Conservation (phyloP, 345 rosid genomes). For the Toxicodendron radicans region DNA sequence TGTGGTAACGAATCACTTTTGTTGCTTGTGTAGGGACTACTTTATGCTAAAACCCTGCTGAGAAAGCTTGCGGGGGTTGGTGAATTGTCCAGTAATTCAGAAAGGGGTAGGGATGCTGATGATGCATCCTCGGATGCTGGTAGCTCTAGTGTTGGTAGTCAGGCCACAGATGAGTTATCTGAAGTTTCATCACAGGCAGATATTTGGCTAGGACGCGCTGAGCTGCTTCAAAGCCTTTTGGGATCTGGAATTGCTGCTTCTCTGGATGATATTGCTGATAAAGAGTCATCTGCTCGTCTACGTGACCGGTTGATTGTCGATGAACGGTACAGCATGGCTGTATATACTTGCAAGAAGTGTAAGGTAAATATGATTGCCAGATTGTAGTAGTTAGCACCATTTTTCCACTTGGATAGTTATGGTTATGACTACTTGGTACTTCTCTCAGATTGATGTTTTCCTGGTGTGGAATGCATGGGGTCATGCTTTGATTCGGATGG, state of each 20-base stretch:
- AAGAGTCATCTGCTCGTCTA: slow-evolving; percentile 72
- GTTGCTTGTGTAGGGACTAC: slow-evolving; percentile 64
- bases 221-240: slow-evolving; percentile 92
- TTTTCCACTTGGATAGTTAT: slow-evolving; percentile 21
- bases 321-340: slow-evolving; percentile 97
- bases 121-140: slow-evolving; percentile 93
- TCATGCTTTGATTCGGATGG: slow-evolving; percentile 92
- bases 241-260: slow-evolving; percentile 97
- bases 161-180: slow-evolving; percentile 73
- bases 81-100: slow-evolving; percentile 56
- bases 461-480: slow-evolving; percentile 99
- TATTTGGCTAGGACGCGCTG: slow-evolving; percentile 87
- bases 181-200: slow-evolving; percentile 69
- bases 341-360: slow-evolving; percentile 93
- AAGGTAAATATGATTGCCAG: slow-evolving; percentile 54
- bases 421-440: slow-evolving; percentile 20
- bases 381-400: slow-evolving; percentile 17
- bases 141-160: slow-evolving; percentile 86
- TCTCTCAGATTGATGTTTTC: slow-evolving; percentile 81
- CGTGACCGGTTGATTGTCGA: slow-evolving; percentile 88
- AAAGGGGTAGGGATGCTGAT: slow-evolving; percentile 76
- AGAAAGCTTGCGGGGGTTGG: slow-evolving; percentile 69
- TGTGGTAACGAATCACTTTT: not conserved
- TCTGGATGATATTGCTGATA: slow-evolving; percentile 89
- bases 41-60: slow-evolving; percentile 76